These are phyloP conservation scores for Kernera saxatilis DNA, from an alignment of 345 rosid species.

Conservation along the genomic window DNA sequence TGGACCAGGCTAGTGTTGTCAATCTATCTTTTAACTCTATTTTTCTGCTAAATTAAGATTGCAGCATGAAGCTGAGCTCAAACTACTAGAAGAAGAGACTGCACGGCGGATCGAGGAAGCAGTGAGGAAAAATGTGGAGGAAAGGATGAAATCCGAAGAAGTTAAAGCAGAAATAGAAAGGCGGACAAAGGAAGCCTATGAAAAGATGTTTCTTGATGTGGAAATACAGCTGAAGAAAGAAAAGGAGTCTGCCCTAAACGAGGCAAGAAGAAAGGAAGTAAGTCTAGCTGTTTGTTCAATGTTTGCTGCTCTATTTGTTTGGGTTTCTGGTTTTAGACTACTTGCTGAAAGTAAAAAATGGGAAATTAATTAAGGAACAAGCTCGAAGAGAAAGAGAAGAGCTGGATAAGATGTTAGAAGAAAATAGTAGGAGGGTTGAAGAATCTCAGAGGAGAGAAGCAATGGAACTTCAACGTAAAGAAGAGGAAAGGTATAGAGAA, in stretches of 20 bases:
- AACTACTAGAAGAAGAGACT: constrained; percentile 69
- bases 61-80: constrained; percentile 61
- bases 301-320: not conserved
- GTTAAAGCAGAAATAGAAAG: constrained; percentile 51
- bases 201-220: constrained; percentile 61
- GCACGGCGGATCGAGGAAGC: constrained; percentile 68
- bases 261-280: constrained; percentile 71
- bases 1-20: not conserved
- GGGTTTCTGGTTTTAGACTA: not conserved
- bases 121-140: constrained; percentile 71
- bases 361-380: constrained; percentile 49
- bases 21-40: not conserved
- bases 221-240: constrained; percentile 53
- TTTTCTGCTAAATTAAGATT: constrained; percentile 34
- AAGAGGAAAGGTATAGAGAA: constrained; percentile 75
- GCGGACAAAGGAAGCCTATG: constrained; percentile 54
- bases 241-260: constrained; percentile 63
- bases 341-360: not conserved
- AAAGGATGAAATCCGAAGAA: constrained; percentile 51
- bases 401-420: constrained; percentile 83
- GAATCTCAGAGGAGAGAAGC: constrained; percentile 86
- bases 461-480: constrained; percentile 67
- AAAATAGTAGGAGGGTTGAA: constrained; percentile 76
- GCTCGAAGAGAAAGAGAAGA: constrained; percentile 79
- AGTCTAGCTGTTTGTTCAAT: constrained; percentile 9